Conservation (phyloP, 345 rosid species). For the Leavenworthia alabamica region DNA sequence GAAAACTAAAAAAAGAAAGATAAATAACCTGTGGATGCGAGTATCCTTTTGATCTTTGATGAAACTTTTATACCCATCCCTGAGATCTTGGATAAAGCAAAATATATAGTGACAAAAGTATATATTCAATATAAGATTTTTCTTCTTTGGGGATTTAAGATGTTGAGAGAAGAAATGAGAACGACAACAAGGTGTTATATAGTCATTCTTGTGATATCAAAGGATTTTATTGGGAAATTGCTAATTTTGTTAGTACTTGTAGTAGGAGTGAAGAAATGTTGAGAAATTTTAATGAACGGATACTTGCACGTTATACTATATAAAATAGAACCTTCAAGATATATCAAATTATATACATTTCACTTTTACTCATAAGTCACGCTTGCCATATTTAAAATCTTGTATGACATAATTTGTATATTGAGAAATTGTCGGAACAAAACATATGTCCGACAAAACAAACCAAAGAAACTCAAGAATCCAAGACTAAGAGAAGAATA, state of each 20-base stretch:
- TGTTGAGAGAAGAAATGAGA: slow-evolving; percentile 5
- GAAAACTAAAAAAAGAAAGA: not conserved
- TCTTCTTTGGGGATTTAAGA: not conserved
- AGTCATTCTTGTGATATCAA: slow-evolving; percentile 2
- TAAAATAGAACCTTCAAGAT: not conserved
- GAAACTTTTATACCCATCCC: slow-evolving; percentile 24
- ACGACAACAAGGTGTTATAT: not conserved
- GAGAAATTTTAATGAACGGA: not conserved
- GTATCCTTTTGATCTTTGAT: slow-evolving; percentile 25
- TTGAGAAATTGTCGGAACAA: slow-evolving; percentile 1
- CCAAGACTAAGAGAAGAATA: slow-evolving; percentile 11
- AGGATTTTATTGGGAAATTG: slow-evolving; percentile 10
- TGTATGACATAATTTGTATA: not conserved
- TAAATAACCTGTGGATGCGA: slow-evolving; percentile 20
- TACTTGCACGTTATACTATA: slow-evolving; percentile 23
- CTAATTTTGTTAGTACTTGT: slow-evolving; percentile 21
- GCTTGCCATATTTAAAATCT: not conserved
- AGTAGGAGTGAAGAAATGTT: slow-evolving; percentile 24
- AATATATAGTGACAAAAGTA: not conserved
- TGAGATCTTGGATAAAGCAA: not conserved
- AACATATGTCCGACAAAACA: slow-evolving; percentile 14
- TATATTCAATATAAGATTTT: not conserved
- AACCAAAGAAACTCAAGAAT: slow-evolving; percentile 11
- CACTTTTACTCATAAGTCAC: not conserved
- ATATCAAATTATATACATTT: not conserved